Evolutionary conservation across 495 filamentous ascomycete species (phyloP), one percentile per base, ranked within the genome.

Genomic region (Extremus antarcticus): DNA sequence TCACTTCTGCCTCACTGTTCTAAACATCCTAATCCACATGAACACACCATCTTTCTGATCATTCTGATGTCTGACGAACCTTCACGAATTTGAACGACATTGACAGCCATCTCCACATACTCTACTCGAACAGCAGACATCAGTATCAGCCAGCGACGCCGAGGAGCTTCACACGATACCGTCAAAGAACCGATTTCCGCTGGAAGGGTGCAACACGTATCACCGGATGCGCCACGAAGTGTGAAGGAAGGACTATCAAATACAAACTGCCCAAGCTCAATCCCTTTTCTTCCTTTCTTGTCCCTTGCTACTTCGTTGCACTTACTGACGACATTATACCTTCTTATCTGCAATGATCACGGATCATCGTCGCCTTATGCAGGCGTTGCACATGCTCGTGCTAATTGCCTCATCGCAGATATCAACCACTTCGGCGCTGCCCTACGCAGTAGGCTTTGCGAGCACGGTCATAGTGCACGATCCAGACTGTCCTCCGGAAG

Each of bases 381-480:
- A 49, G 25, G 58, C 58, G 32, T 48, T 48, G 15, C 47, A 53
- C 29, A 15, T 51, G 9, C 54, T 60, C n/a, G 17, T 53, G 39
- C 53, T 60, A 41, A 60, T 60, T 38, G 47, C 45, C 15, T 38
- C 22, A 48, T 20, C 40, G 55, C 58, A 60, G 53, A 40, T 56
- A 11, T 49, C 53, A 17, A 20, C 46, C 16, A 56, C 38, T 29
- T 56, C 54, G 41, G 58, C 58, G 23, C 47, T 25, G 25, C 58
- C 58, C 25, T 41, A 40, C 43, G 35, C 40, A 9, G 19, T 17
- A 22, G 41, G 16, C 19, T 54, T 43, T 16, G 43, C 47, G 32
- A 54, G 46, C 35, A 46, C 51, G 39, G 50, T 23, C 40, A 20
- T 17, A 25, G 16, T 43, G 1, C 10, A 24, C 2, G 38, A 11